Evolutionary conservation across 2,329 filamentous ascomycete genomes (phyloP).

Genomic region (Colletotrichum sansevieriae): DNA sequence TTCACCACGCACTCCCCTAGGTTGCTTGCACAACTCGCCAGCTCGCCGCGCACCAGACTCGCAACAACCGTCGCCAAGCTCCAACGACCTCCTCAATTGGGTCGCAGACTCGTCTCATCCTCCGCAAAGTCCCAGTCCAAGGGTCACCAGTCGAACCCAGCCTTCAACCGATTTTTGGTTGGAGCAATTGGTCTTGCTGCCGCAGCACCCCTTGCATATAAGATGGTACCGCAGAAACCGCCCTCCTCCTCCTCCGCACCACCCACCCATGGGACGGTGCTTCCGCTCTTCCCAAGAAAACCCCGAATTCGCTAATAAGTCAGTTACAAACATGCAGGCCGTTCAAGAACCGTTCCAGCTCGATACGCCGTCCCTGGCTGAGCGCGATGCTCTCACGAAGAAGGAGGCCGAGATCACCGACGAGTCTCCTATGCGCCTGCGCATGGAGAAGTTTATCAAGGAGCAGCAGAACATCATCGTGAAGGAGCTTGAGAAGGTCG

Average conservation of each 20-base stretch:
- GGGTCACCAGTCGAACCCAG: constrained; percentile 30
- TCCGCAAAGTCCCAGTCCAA: constrained; percentile 38
- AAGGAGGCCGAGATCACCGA: constrained; percentile 80
- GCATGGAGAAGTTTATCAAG: constrained; percentile 97
- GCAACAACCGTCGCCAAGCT: constrained; percentile 23
- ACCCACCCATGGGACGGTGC: constrained; percentile 21
- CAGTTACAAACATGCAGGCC: constrained; percentile 50
- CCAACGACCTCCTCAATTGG: constrained; percentile 26
- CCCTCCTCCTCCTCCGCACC: constrained; percentile 3
- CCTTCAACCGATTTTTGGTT: constrained; percentile 42
- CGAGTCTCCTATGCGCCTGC: constrained; percentile 92
- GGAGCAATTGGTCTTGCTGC: constrained; percentile 62
- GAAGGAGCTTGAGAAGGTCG: constrained; percentile 82
- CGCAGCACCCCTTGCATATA: constrained; percentile 67
- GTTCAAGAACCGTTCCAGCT: constrained; percentile 59
- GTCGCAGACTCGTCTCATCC: constrained; percentile 40
- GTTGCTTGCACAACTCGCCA: constrained; percentile 37
- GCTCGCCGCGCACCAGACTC: constrained; percentile 32
- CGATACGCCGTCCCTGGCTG: constrained; percentile 81
- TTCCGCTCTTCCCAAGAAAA: constrained; percentile 13
- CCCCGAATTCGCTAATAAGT: constrained; percentile 32
- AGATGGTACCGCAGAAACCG: constrained; percentile 62
- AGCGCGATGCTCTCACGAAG: constrained; percentile 85
- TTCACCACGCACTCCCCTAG: constrained; percentile 26
- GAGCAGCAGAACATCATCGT: constrained; percentile 92